Percentiles rank a stretch among this genome's conserved stretches.
phyloP scores from a whole-genome alignment of 2,329 filamentous ascomycete species.

The Pseudogymnoascus sp. region DNA sequence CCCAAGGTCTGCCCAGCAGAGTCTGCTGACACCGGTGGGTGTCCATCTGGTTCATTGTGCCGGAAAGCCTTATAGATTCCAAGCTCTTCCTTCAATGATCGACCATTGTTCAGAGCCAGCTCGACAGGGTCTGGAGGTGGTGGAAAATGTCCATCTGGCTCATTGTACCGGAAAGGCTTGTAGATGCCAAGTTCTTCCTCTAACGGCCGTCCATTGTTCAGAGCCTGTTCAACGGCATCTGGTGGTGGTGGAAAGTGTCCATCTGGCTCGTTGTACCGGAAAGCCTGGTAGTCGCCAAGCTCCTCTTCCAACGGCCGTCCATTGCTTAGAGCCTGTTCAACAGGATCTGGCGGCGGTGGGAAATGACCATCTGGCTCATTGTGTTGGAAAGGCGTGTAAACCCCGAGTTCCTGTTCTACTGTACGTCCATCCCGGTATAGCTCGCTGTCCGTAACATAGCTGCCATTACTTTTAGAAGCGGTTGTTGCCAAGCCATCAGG shows the following conservation, averaged over 20 bases:
- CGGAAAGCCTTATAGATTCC: slow-evolving; percentile 30
- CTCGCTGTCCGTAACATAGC: slow-evolving; percentile 6
- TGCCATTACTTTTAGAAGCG: not conserved
- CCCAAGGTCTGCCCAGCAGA: slow-evolving; percentile 30
- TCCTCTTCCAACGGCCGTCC: not conserved
- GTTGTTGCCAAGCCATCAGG: not conserved
- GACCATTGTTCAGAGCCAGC: slow-evolving; percentile 26
- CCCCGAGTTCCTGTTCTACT: slow-evolving; percentile 14
- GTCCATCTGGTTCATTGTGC: slow-evolving; percentile 33
- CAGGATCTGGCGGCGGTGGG: slow-evolving; percentile 20
- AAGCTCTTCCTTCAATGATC: not conserved
- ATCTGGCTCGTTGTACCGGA: slow-evolving; percentile 25
- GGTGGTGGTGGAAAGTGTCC: slow-evolving; percentile 24
- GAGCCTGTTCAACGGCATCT: slow-evolving; percentile 28
- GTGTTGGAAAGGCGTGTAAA: slow-evolving; percentile 30
- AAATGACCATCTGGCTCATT: slow-evolving; percentile 34
- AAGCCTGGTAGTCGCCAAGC: slow-evolving; percentile 2
- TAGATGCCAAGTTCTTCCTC: slow-evolving; percentile 8
- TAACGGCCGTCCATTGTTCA: slow-evolving; percentile 19
- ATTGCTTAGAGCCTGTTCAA: slow-evolving; percentile 29
- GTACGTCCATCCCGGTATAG: not conserved
- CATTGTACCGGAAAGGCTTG: slow-evolving; percentile 14
- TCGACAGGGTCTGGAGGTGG: slow-evolving; percentile 25
- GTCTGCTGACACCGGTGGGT: slow-evolving; percentile 19
- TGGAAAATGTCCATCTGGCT: slow-evolving; percentile 30